These are phyloP conservation scores for Andrographis paniculata DNA, from an alignment of 305 asterid species.

Conservation along the genomic window DNA sequence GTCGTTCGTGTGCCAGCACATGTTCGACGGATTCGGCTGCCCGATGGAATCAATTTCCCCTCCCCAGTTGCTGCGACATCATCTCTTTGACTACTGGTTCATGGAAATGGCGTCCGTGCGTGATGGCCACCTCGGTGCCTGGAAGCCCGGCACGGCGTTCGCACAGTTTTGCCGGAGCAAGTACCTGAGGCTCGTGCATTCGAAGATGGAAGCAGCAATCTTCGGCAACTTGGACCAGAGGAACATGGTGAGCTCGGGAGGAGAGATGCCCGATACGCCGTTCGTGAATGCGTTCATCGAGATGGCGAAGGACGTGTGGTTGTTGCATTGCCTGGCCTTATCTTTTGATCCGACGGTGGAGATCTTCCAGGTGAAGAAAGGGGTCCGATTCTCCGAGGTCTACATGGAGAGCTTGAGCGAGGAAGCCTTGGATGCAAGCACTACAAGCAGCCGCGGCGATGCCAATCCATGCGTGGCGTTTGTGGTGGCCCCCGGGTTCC, in stretches of 20 bases:
- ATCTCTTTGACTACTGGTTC: conserved; percentile 37
- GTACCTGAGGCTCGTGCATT: conserved; percentile 47
- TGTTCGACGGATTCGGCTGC: conserved; percentile 55
- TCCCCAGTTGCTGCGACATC: no score
- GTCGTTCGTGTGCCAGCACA: conserved; percentile 57
- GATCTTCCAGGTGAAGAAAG: conserved; percentile 42
- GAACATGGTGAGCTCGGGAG: conserved; percentile 41
- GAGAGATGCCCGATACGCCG: conserved; percentile 49
- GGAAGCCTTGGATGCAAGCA: conserved; percentile 33
- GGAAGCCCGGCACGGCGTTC: conserved; percentile 75
- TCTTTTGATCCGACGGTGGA: conserved; percentile 47
- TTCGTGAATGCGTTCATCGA: conserved; percentile 48
- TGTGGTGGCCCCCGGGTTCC: not conserved
- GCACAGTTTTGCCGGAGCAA: conserved; percentile 49
- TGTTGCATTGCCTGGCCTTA: conserved; percentile 65
- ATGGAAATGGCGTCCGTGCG: conserved; percentile 41
- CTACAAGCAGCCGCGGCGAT: no score
- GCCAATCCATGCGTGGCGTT: not conserved
- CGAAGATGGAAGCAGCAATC: conserved; percentile 21
- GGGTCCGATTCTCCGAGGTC: conserved; percentile 57
- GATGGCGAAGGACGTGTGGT: conserved; percentile 83
- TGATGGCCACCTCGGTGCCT: conserved; percentile 46
- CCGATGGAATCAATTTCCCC: conserved; percentile 17
- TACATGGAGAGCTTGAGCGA: conserved; percentile 70
- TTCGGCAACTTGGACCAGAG: conserved; percentile 51